Conservation (phyloP, 2,329 filamentous ascomycete genomes). For the Monosporascus cannonballus region DNA sequence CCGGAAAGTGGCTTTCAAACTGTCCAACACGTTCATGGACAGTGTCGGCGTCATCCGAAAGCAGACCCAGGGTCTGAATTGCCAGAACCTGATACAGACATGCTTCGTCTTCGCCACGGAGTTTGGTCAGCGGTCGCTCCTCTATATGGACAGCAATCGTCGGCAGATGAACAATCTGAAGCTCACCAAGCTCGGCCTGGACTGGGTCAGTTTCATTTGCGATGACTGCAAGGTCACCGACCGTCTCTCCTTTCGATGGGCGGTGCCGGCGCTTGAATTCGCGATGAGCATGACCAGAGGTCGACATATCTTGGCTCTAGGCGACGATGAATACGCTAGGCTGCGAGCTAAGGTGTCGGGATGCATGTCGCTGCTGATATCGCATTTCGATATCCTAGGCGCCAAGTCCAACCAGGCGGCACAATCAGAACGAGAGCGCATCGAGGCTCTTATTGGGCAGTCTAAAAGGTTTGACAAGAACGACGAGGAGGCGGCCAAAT, state of each 20-base stretch:
- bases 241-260: constrained; percentile 95
- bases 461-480: constrained; percentile 75
- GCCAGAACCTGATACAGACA: constrained; percentile 93
- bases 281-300: constrained; percentile 96
- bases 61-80: constrained; percentile 78
- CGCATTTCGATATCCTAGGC: constrained; percentile 98
- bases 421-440: constrained; percentile 83
- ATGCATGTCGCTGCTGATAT: constrained; percentile 95
- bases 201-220: constrained; percentile 98
- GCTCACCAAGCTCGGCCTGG: constrained; percentile 83
- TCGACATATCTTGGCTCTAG: constrained; percentile 85
- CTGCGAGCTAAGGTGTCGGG: constrained; percentile 86
- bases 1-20: constrained; percentile 89
- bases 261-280: constrained; percentile 90
- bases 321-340: constrained; percentile 77
- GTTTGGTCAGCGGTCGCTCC: constrained; percentile 88
- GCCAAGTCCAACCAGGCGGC: constrained; percentile 89
- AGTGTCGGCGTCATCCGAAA: constrained; percentile 88
- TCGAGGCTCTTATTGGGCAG: constrained; percentile 73
- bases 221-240: constrained; percentile 94
- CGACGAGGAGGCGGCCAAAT: constrained; percentile 77
- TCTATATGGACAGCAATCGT: constrained; percentile 93
- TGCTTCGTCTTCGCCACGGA: constrained; percentile 99
- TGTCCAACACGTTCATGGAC: constrained; percentile 98
- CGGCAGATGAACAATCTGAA: constrained; percentile 97